A percentile compares a stretch with the other conserved stretches of the same genome.
These are phyloP conservation scores for Macrophomina pseudophaseolina DNA, from an alignment of 2,329 filamentous ascomycete species.

Conservation along the genomic window DNA sequence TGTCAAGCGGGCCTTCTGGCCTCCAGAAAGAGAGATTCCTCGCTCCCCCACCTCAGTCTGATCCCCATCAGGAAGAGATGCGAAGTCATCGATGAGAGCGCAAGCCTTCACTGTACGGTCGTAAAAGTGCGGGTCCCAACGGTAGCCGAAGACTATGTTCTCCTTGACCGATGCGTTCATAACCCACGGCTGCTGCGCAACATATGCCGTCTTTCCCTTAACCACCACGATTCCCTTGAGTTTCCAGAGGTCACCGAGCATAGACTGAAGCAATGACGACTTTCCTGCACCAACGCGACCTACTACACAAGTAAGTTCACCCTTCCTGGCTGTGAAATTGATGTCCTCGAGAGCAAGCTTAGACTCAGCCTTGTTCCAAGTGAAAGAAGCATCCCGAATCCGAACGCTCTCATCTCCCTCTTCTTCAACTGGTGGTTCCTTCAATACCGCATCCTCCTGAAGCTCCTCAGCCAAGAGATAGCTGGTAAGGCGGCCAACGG, in stretches of 20 bases:
- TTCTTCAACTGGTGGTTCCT: constrained; percentile 72
- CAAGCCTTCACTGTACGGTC: constrained; percentile 91
- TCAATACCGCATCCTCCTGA: constrained; percentile 78
- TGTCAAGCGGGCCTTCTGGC: constrained; percentile 92
- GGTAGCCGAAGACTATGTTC: constrained; percentile 95
- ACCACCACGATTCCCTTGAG: constrained; percentile 81
- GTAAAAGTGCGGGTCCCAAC: constrained; percentile 92
- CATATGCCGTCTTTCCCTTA: constrained; percentile 84
- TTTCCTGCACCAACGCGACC: constrained; percentile 95
- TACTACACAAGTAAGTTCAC: constrained; percentile 90
- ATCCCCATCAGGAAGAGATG: constrained; percentile 90
- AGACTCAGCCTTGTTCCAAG: constrained; percentile 85
- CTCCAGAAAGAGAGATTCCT: constrained; percentile 93
- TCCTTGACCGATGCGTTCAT: constrained; percentile 98
- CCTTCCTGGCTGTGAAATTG: constrained; percentile 86
- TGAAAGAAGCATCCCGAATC: constrained; percentile 85
- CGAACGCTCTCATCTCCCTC: constrained; percentile 83
- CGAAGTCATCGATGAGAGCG: constrained; percentile 87
- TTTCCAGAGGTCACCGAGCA: constrained; percentile 93
- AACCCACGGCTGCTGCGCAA: constrained; percentile 92
- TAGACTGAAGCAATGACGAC: constrained; percentile 85
- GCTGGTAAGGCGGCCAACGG: constrained; percentile 80
- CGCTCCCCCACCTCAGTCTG: constrained; percentile 96
- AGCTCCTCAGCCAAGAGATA: constrained; percentile 90
- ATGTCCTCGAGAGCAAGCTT: constrained; percentile 76